Evolutionary conservation across 495 filamentous ascomycete genomes (phyloP).

Genomic region (Bombardia bombarda): DNA sequence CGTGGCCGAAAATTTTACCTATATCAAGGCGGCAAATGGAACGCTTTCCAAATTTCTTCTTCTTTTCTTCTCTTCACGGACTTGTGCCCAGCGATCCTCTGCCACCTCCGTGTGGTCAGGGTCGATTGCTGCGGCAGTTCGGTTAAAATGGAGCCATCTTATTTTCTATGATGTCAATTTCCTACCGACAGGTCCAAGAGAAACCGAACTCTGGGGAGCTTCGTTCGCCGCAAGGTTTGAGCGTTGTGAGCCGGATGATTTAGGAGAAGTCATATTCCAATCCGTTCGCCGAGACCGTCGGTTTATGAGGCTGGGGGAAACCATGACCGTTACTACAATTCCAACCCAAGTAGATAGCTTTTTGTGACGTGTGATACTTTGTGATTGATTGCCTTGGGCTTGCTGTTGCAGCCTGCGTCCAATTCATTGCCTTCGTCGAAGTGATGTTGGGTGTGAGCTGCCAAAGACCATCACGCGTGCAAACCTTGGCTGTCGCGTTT

Average conservation of each 20-base stretch:
- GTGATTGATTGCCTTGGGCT: not conserved
- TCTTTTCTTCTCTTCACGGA: constrained; percentile 51
- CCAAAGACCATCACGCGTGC: too few species aligned
- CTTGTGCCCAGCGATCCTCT: constrained; percentile 78
- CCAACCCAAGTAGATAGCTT: too few species aligned
- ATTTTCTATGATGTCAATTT: constrained; percentile 68
- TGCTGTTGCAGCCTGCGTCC: too few species aligned
- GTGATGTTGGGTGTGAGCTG: too few species aligned
- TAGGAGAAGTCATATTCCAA: constrained; percentile 78
- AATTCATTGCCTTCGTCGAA: too few species aligned
- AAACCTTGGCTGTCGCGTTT: too few species aligned
- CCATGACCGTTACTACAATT: constrained; percentile 52
- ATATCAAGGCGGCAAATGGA: not conserved
- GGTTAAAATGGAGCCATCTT: constrained; percentile 74
- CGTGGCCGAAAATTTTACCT: not conserved
- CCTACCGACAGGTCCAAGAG: constrained; percentile 91
- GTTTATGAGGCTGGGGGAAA: constrained; percentile 78
- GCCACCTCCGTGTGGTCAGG: constrained; percentile 48
- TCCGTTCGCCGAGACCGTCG: constrained; percentile 77
- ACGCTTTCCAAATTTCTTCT: constrained; percentile 16
- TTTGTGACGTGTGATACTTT: too few species aligned
- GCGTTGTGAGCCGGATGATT: constrained; percentile 42
- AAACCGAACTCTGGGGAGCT: constrained; percentile 46
- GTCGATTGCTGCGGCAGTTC: constrained; percentile 77
- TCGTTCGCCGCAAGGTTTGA: constrained; percentile 57